These are phyloP conservation scores for Metschnikowia sp. DNA, from an alignment of 805 yeast species.

Conservation along the genomic window DNA sequence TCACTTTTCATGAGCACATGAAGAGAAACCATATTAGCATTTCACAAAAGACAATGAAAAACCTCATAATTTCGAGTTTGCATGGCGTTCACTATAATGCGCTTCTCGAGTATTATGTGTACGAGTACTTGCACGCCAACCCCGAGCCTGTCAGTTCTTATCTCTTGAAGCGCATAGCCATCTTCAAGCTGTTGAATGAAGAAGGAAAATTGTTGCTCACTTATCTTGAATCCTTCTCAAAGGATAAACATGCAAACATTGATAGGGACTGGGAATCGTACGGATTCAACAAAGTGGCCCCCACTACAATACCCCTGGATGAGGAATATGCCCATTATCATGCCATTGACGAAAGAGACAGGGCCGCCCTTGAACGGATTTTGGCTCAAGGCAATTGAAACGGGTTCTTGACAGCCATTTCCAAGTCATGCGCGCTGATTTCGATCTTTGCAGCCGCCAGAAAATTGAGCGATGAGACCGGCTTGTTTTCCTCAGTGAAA, in stretches of 20 bases:
- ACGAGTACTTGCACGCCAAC: slow-evolving; percentile 4
- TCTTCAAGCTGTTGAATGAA: slow-evolving; percentile 3
- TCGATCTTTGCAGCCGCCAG: slow-evolving; percentile 27
- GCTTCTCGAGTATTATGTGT: slow-evolving; percentile 12
- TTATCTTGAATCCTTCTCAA: slow-evolving; percentile 1
- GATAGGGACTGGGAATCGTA: slow-evolving; percentile 5
- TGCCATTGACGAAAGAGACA: slow-evolving; percentile 24
- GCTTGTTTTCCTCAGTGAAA: slow-evolving; percentile 7
- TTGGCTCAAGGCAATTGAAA: slow-evolving; percentile 3
- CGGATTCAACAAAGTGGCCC: neutral
- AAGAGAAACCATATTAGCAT: slow-evolving; percentile 5
- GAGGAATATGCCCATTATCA: slow-evolving; percentile 20
- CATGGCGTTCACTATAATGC: slow-evolving; percentile 6
- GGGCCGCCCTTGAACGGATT: neutral
- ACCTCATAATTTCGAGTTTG: slow-evolving; percentile 20
- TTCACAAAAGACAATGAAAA: slow-evolving; percentile 18
- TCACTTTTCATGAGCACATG: slow-evolving; percentile 22
- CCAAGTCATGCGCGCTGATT: slow-evolving; percentile 37
- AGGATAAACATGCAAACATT: neutral
- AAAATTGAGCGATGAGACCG: slow-evolving; percentile 7
- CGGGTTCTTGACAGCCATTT: slow-evolving; percentile 27
- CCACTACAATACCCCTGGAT: slow-evolving; percentile 5
- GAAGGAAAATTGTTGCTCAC: slow-evolving; percentile 3
- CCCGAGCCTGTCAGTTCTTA: slow-evolving; percentile 1
- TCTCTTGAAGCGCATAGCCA: slow-evolving; percentile 4